A percentile compares a stretch with the other conserved stretches of the same genome.
Conservation (phyloP, 106 monocot species). For the Acorus calamus region DNA sequence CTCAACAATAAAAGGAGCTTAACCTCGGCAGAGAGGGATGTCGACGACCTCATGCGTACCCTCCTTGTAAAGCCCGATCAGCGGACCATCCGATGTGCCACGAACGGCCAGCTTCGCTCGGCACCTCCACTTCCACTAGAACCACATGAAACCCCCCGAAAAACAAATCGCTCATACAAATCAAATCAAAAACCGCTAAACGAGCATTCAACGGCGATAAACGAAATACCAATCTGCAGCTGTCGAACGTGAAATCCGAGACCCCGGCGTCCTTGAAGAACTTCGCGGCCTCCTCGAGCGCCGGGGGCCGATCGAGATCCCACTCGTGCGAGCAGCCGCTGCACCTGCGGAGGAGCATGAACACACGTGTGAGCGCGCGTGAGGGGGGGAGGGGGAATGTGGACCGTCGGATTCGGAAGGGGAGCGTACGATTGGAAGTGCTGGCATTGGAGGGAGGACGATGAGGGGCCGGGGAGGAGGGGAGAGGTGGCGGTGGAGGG, state of each 20-base stretch:
- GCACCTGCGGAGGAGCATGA: slow-evolving; percentile 35
- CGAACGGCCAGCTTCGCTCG: slow-evolving; percentile 88
- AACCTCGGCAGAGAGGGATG: slow-evolving; percentile 92
- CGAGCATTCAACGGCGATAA: not conserved
- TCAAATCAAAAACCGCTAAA: not conserved
- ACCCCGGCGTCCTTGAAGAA: slow-evolving; percentile 69
- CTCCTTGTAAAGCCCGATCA: slow-evolving; percentile 83
- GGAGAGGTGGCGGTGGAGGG: slow-evolving; percentile 9
- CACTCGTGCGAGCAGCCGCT: slow-evolving; percentile 84
- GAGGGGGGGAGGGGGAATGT: not conserved
- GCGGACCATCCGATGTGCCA: slow-evolving; percentile 57
- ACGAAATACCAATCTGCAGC: slow-evolving; percentile 38
- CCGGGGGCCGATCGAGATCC: slow-evolving; percentile 57
- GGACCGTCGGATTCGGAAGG: no score
- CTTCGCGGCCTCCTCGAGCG: slow-evolving; percentile 40
- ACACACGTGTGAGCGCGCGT: not conserved
- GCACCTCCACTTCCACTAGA: slow-evolving; percentile 89
- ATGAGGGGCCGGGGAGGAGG: no score
- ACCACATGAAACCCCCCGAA: not conserved
- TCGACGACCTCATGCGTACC: slow-evolving; percentile 85
- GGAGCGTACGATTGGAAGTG: slow-evolving; percentile 66
- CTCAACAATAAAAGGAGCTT: not conserved
- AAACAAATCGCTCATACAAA: not conserved
- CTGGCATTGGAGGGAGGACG: slow-evolving; percentile 48
- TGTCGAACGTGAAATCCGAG: slow-evolving; percentile 65